Evolutionary conservation across 1,284 basidiomycete species (phyloP).

Genomic region (Cutaneotrichosporon cutaneum): DNA sequence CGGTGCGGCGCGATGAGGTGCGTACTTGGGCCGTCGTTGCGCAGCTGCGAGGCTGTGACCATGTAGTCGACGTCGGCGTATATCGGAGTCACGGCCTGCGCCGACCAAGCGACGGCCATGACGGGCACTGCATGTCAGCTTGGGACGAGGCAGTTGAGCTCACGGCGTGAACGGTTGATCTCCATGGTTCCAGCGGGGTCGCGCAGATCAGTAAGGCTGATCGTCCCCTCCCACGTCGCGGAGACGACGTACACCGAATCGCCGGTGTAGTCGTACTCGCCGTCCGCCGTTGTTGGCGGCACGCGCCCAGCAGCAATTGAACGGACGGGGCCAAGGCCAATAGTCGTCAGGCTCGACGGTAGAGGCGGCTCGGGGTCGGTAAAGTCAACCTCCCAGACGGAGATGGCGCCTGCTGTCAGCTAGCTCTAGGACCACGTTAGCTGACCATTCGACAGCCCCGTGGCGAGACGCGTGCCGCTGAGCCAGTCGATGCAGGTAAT

Average conservation of each 20-base stretch:
- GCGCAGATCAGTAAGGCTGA: slow-evolving; percentile 36
- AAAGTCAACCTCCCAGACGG: slow-evolving; percentile 63
- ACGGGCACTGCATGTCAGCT: slow-evolving; percentile 33
- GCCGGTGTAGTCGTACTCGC: slow-evolving; percentile 27
- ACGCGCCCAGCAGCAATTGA: slow-evolving; percentile 30
- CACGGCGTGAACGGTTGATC: slow-evolving; percentile 35
- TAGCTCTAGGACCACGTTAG: neutral
- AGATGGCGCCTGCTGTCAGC: slow-evolving; percentile 62
- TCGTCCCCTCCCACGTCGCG: slow-evolving; percentile 37
- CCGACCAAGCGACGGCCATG: slow-evolving; percentile 38
- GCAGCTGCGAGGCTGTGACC: slow-evolving; percentile 33
- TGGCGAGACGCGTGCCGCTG: slow-evolving; percentile 72
- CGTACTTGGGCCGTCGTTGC: slow-evolving; percentile 19
- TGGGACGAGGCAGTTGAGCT: slow-evolving; percentile 10
- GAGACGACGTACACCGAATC: slow-evolving; percentile 35
- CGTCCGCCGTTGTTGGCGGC: slow-evolving; percentile 28
- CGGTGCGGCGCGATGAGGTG: slow-evolving; percentile 33
- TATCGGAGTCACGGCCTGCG: slow-evolving; percentile 36
- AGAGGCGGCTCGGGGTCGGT: slow-evolving; percentile 35
- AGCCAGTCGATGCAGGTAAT: slow-evolving; percentile 81
- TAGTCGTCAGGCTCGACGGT: slow-evolving; percentile 32
- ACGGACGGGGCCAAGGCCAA: slow-evolving; percentile 32
- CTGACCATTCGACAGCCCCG: slow-evolving; percentile 77
- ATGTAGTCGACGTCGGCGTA: slow-evolving; percentile 45
- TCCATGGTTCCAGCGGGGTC: slow-evolving; percentile 31